Percentiles rank a stretch among this genome's conserved stretches.
Conservation (phyloP, 352 stramenopile genomes). For the Aphanomyces euteiches region DNA sequence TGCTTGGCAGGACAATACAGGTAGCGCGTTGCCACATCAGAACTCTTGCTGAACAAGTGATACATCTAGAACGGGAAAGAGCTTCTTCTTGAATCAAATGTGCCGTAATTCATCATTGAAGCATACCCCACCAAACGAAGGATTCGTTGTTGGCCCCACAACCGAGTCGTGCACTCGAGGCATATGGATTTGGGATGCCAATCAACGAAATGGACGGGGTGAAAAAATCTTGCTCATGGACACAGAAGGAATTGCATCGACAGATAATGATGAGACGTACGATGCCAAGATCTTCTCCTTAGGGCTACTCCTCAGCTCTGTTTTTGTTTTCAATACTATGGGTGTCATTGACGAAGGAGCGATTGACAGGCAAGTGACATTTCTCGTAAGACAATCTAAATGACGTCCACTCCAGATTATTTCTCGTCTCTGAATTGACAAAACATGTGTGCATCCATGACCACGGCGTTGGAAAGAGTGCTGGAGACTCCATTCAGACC, state of each 20-base stretch:
- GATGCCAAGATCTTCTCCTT: constrained; percentile 86
- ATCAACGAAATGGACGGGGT: constrained; percentile 53
- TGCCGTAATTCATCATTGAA: neutral
- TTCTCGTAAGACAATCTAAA: neutral
- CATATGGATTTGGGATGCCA: constrained; percentile 78
- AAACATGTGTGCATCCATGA: constrained; percentile 67
- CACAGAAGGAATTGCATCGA: constrained; percentile 80
- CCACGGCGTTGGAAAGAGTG: constrained; percentile 16
- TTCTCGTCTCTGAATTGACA: constrained; percentile 79
- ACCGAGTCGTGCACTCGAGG: constrained; percentile 82
- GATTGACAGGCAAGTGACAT: constrained; percentile 48
- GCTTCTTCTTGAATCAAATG: constrained; percentile 85
- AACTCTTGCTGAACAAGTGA: too few species aligned
- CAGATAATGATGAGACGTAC: constrained; percentile 84
- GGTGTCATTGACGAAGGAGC: constrained; percentile 84
- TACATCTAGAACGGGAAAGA: constrained; percentile 67
- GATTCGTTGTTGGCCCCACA: constrained; percentile 72
- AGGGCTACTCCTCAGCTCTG: constrained; percentile 68
- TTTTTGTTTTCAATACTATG: constrained; percentile 87
- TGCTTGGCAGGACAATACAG: constrained; percentile 78
- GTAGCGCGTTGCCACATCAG: constrained; percentile 29
- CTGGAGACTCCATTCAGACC: too few species aligned
- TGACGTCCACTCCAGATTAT: constrained; percentile 36
- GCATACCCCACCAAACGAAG: constrained; percentile 18
- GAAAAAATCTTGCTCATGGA: constrained; percentile 78